Conservation (phyloP, 352 stramenopile species). For the Globisporangium echinulatum region DNA sequence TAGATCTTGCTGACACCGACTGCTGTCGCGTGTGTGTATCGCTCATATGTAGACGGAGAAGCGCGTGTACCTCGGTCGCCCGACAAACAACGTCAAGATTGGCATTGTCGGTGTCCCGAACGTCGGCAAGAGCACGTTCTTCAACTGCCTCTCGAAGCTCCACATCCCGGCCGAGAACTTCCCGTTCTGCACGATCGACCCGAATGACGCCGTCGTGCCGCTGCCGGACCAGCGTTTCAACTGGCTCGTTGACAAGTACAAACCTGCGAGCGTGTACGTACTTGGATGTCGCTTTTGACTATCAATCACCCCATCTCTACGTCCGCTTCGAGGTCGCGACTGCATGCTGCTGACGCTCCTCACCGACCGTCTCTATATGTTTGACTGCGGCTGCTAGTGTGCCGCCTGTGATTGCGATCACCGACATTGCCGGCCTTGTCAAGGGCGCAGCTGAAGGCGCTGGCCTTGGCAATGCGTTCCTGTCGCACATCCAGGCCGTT, state of each 20-base stretch:
- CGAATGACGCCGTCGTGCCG: constrained; percentile 95
- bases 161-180: constrained; percentile 91
- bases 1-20: neutral
- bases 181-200: constrained; percentile 99
- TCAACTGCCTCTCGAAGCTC: constrained; percentile 97
- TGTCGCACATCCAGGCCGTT: constrained; percentile 98
- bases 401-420: constrained; percentile 96
- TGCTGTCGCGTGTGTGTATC: neutral
- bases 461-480: constrained; percentile 98
- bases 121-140: constrained; percentile 99
- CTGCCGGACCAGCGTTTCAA: constrained; percentile 99
- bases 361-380: neutral
- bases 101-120: constrained; percentile 99
- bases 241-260: constrained; percentile 95
- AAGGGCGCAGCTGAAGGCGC: constrained; percentile 95
- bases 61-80: constrained; percentile 76
- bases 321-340: neutral
- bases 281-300: neutral
- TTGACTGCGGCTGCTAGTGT: constrained; percentile 32
- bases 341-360: neutral
- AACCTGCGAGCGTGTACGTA: constrained; percentile 87
- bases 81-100: constrained; percentile 95
- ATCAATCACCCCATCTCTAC: neutral
- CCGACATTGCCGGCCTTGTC: constrained; percentile 99
- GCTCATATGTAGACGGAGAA: constrained; percentile 13